Percentiles rank a stretch among this genome's conserved stretches.
Evolutionary conservation across 2,329 filamentous ascomycete species (phyloP).

Genomic region (Tolypocladium sp.): DNA sequence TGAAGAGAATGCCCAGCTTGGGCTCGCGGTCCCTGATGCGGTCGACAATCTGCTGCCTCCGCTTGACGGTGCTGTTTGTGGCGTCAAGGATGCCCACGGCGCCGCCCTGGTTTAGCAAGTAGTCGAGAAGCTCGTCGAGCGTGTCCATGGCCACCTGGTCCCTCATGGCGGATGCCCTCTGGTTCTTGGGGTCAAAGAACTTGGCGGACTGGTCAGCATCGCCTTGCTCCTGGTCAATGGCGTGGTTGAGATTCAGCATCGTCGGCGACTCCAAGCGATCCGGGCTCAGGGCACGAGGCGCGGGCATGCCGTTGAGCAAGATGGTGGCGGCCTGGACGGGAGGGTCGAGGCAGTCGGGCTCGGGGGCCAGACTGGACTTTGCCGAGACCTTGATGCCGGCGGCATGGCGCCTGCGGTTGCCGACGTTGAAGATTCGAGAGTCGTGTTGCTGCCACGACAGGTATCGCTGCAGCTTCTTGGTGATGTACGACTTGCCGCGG

Average conservation of each 20-base stretch:
- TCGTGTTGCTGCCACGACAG: constrained; percentile 97
- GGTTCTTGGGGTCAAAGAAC: constrained; percentile 91
- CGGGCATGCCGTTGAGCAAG: constrained; percentile 43
- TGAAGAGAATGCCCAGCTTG: constrained; percentile 83
- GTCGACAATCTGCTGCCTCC: constrained; percentile 74
- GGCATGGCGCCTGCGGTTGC: constrained; percentile 76
- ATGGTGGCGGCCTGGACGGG: constrained; percentile 47
- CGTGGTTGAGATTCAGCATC: constrained; percentile 23
- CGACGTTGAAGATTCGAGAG: constrained; percentile 94
- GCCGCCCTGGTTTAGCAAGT: constrained; percentile 71
- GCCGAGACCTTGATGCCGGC: constrained; percentile 45
- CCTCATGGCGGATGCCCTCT: constrained; percentile 69
- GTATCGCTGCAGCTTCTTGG: constrained; percentile 93
- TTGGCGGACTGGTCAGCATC: constrained; percentile 78
- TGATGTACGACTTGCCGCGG: constrained; percentile 96
- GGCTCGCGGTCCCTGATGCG: constrained; percentile 76
- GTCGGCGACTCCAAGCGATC: constrained; percentile 26
- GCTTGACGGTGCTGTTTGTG: constrained; percentile 88
- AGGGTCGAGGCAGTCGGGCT: constrained; percentile 29
- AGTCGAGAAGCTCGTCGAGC: constrained; percentile 83
- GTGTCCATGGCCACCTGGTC: constrained; percentile 92
- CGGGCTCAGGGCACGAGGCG: constrained; percentile 19
- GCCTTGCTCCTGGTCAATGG: constrained; percentile 17
- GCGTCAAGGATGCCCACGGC: constrained; percentile 94
- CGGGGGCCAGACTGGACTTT: constrained; percentile 21